Conservation (phyloP, 352 stramenopile genomes). For the Aphanomyces astaci region DNA sequence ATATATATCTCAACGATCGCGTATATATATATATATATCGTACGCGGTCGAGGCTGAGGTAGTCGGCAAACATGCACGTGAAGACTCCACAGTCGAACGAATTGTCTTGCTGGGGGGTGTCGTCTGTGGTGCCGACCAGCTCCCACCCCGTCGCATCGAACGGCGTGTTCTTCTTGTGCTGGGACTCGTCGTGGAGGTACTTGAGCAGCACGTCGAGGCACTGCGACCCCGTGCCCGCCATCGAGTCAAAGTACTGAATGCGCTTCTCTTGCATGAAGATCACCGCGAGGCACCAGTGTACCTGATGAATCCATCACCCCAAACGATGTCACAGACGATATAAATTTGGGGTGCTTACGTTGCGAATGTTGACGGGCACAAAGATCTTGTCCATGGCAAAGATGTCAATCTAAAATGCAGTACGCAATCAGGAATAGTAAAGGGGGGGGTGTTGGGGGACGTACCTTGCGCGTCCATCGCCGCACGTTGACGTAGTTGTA, state of each 20-base stretch:
- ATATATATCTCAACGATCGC: too few species aligned
- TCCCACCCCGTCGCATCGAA: slow-evolving; percentile 59
- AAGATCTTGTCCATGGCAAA: slow-evolving; percentile 88
- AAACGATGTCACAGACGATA: background rate
- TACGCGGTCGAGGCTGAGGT: slow-evolving; percentile 56
- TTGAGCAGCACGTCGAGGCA: slow-evolving; percentile 63
- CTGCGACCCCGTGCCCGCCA: slow-evolving; percentile 55
- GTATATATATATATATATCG: slow-evolving; percentile 18
- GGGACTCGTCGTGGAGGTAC: slow-evolving; percentile 77
- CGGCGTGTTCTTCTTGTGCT: slow-evolving; percentile 75
- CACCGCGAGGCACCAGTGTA: slow-evolving; percentile 80
- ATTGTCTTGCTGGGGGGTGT: slow-evolving; percentile 77
- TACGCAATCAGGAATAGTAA: too few species aligned
- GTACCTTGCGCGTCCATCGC: slow-evolving; percentile 75
- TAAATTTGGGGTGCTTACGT: slow-evolving; percentile 36
- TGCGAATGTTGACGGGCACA: slow-evolving; percentile 78
- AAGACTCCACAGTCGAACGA: slow-evolving; percentile 81
- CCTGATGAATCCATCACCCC: slow-evolving; percentile 36
- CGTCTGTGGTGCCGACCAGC: slow-evolving; percentile 42
- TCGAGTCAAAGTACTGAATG: slow-evolving; percentile 87
- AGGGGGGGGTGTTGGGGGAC: background rate
- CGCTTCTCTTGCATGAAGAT: slow-evolving; percentile 83
- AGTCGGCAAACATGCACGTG: slow-evolving; percentile 82
- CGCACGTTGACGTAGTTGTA: slow-evolving; percentile 82
- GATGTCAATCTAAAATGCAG: slow-evolving; percentile 52